These are phyloP conservation scores for Lactarius hatsudake DNA, from an alignment of 768 basidiomycete species.

Conservation along the genomic window DNA sequence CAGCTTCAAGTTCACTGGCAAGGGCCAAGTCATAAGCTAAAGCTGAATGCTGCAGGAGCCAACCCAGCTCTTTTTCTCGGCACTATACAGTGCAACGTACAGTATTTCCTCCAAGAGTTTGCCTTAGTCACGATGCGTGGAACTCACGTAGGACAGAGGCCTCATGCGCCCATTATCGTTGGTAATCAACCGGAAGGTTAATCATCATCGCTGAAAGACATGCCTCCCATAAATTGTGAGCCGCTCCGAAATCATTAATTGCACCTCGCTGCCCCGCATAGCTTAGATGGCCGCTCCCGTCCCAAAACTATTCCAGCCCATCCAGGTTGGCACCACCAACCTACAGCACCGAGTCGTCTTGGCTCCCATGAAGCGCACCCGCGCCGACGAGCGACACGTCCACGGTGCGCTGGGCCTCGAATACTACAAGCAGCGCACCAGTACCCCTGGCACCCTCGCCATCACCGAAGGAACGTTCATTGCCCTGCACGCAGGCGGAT, in stretches of 20 bases:
- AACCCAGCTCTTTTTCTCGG: no score
- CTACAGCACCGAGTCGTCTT: constrained; percentile 53
- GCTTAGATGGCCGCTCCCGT: neutral
- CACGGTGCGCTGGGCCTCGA: constrained; percentile 38
- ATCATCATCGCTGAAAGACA: neutral
- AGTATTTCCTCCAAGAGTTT: no score
- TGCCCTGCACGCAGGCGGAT: constrained; percentile 48
- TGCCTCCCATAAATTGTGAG: neutral
- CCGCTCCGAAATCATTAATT: neutral
- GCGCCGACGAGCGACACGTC: constrained; percentile 39
- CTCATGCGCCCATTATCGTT: neutral
- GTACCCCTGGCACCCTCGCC: constrained; percentile 49
- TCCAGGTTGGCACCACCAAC: constrained; percentile 40
- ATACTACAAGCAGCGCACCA: constrained; percentile 50
- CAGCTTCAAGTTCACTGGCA: no score
- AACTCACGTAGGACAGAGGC: no score
- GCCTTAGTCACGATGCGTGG: no score
- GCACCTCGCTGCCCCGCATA: neutral
- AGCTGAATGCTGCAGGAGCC: no score
- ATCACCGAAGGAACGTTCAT: constrained; percentile 61
- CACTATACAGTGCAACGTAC: no score
- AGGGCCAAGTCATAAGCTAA: no score
- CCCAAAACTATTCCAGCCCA: constrained; percentile 44
- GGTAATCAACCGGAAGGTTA: neutral
- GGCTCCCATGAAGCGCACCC: constrained; percentile 50